These are phyloP conservation scores for Plectosphaerella sp. DNA, from an alignment of 2,329 filamentous ascomycete species.

Conservation along the genomic window DNA sequence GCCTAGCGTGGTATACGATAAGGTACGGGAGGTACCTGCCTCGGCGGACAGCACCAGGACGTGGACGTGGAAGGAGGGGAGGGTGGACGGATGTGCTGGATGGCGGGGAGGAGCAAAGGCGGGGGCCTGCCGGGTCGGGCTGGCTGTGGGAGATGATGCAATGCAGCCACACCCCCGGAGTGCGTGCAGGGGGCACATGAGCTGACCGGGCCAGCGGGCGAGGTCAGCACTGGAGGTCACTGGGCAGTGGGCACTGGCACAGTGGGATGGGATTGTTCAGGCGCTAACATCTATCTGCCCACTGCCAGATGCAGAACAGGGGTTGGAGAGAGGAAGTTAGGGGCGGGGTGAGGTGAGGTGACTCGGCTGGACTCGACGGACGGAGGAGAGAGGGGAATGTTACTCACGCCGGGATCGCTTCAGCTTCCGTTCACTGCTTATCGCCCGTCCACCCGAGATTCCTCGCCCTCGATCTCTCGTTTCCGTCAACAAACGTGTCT, in stretches of 20 bases:
- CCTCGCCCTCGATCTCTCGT: not conserved
- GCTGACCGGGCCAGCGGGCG: not conserved
- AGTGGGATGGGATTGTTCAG: not conserved
- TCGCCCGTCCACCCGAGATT: not conserved
- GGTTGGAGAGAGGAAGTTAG: not conserved
- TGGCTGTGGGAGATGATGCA: not conserved
- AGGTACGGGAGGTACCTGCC: not conserved
- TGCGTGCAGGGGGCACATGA: not conserved
- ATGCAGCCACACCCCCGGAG: not conserved
- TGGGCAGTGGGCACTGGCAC: not conserved
- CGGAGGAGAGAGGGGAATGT: not conserved
- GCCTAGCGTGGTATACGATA: not conserved
- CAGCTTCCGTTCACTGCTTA: not conserved
- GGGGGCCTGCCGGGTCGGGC: not conserved
- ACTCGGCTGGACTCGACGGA: not conserved
- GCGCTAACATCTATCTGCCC: conserved; percentile 1
- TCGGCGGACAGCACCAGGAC: not conserved
- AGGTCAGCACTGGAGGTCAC: not conserved
- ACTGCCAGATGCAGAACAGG: conserved; percentile 3
- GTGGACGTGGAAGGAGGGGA: not conserved
- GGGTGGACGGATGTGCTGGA: not conserved
- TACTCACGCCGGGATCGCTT: not conserved
- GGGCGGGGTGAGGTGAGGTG: not conserved
- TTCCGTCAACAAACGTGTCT: not conserved
- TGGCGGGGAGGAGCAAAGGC: not conserved